Percentiles rank a stretch among this genome's conserved stretches.
These are phyloP conservation scores for Penicillium sp. DNA, from an alignment of 2,329 filamentous ascomycete genomes.

Conservation along the genomic window DNA sequence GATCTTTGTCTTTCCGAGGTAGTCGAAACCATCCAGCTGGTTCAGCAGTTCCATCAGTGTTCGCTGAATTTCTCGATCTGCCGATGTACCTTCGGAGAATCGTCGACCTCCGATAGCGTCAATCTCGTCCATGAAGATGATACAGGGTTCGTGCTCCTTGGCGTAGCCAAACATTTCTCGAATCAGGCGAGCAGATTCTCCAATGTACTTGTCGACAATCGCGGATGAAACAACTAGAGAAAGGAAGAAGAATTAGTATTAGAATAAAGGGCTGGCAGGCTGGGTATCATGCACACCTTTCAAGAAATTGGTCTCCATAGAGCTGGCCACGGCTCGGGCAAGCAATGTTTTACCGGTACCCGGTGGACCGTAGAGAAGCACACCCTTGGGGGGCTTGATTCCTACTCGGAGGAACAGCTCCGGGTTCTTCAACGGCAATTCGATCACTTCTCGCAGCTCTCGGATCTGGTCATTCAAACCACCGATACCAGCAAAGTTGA, in stretches of 20 bases:
- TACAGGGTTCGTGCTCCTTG: slow-evolving; percentile 98
- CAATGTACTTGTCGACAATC: slow-evolving; percentile 99
- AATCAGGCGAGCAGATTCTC: slow-evolving; percentile 94
- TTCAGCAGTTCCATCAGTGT: slow-evolving; percentile 99
- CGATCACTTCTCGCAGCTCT: slow-evolving; percentile 96
- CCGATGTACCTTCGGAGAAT: slow-evolving; percentile 96
- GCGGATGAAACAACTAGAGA: slow-evolving; percentile 91
- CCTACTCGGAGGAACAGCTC: slow-evolving; percentile 95
- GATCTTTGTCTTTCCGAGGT: slow-evolving; percentile 99
- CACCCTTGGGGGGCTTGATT: slow-evolving; percentile 98
- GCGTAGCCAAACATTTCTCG: slow-evolving; percentile 99
- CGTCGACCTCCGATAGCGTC: slow-evolving; percentile 96
- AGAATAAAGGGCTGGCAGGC: background rate
- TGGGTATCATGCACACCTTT: slow-evolving; percentile 69
- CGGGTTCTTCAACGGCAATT: slow-evolving; percentile 96
- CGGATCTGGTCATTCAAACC: slow-evolving; percentile 98
- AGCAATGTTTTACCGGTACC: slow-evolving; percentile 96
- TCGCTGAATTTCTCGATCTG: slow-evolving; percentile 96
- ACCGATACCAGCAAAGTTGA: slow-evolving; percentile 97
- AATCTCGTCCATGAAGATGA: slow-evolving; percentile 99
- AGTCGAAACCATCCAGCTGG: slow-evolving; percentile 98
- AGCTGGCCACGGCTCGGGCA: slow-evolving; percentile 92
- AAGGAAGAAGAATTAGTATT: slow-evolving; percentile 7
- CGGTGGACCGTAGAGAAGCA: slow-evolving; percentile 91
- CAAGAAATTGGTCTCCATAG: slow-evolving; percentile 95